phyloP scores from a whole-genome alignment of 495 filamentous ascomycete genomes.

The Aspergillus heteromorphus region DNA sequence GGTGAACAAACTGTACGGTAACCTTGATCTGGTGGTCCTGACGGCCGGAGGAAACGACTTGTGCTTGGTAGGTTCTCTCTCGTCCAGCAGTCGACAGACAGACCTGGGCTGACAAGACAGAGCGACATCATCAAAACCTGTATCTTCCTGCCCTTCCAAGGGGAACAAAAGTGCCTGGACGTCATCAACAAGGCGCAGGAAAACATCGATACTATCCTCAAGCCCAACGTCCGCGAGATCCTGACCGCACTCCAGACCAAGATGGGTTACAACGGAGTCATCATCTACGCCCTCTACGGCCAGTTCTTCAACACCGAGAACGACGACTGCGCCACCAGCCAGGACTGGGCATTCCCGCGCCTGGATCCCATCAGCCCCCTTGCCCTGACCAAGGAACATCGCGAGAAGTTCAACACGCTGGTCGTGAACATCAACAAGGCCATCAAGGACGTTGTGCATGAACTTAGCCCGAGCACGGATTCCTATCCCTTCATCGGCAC shows the following conservation, averaged over 20 bases:
- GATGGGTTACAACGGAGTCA: conserved; percentile 18
- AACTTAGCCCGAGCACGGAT: neutral
- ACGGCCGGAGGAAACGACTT: conserved; percentile 31
- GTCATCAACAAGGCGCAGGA: conserved; percentile 16
- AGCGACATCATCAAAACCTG: conserved; percentile 19
- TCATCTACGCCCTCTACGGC: conserved; percentile 22
- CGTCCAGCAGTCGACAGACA: neutral
- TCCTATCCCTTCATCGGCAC: conserved; percentile 10
- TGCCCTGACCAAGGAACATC: conserved; percentile 16
- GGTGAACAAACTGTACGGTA: conserved; percentile 3
- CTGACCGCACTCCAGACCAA: conserved; percentile 13
- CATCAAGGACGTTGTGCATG: conserved; percentile 12
- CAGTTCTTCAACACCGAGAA: conserved; percentile 20
- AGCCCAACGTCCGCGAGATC: conserved; percentile 15
- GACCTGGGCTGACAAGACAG: conserved; percentile 8
- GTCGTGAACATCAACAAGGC: conserved; percentile 17
- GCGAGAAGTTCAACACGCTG: conserved; percentile 21
- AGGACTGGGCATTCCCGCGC: conserved; percentile 14
- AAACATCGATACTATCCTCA: conserved; percentile 17
- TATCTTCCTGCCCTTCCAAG: conserved; percentile 14
- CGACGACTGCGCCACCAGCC: conserved; percentile 15
- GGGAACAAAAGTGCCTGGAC: conserved; percentile 11
- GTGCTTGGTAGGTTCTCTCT: conserved; percentile 17
- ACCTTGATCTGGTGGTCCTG: conserved; percentile 24
- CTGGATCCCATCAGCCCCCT: neutral